These are phyloP conservation scores for Cardamine occulta DNA, from an alignment of 345 rosid species.

Conservation along the genomic window DNA sequence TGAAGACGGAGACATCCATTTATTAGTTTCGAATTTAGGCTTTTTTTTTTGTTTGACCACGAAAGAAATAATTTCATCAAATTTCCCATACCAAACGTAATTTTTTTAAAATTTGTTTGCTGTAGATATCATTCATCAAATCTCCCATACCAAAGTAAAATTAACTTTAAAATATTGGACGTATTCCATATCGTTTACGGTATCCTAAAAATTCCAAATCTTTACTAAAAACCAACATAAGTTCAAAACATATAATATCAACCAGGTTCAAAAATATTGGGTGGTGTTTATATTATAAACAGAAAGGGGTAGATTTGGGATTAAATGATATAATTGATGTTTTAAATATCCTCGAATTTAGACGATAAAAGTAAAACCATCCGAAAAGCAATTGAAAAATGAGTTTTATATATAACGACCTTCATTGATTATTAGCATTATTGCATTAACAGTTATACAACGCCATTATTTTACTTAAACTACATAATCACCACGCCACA, in stretches of 20 bases:
- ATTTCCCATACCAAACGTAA: neutral
- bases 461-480: neutral
- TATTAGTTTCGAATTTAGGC: neutral
- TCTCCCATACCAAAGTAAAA: no score
- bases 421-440: neutral
- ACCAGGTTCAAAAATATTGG: neutral
- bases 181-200: no score
- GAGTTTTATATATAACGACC: neutral
- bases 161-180: no score
- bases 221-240: no score
- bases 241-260: neutral
- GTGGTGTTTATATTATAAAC: neutral
- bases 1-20: constrained; percentile 27
- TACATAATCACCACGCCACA: neutral
- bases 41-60: neutral
- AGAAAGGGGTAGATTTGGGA: neutral
- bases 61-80: neutral
- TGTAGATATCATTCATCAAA: no score
- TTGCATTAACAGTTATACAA: neutral
- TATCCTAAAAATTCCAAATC: no score
- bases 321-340: neutral
- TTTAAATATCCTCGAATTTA: neutral
- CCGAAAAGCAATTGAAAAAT: neutral
- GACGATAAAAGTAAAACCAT: neutral
- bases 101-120: neutral